Conservation (phyloP, 768 basidiomycete species). For the Atractiella rhizophila region DNA sequence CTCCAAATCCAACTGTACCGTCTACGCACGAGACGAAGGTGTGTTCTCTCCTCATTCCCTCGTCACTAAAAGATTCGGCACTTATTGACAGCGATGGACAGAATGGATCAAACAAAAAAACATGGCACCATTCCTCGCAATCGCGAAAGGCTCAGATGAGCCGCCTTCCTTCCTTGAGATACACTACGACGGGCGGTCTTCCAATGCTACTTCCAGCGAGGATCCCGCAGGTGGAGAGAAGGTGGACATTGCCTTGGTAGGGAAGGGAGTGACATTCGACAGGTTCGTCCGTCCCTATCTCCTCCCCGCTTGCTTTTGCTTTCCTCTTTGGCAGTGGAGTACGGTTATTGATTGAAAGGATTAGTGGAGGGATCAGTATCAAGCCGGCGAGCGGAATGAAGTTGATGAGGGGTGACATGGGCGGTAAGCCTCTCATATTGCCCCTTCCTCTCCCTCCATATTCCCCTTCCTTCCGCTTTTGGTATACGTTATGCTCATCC, state of each 20-base stretch:
- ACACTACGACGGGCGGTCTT: constrained; percentile 51
- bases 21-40: constrained; percentile 48
- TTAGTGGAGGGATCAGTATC: constrained; percentile 40
- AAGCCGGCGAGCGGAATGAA: constrained; percentile 39
- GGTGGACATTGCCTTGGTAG: constrained; percentile 26
- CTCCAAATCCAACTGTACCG: constrained; percentile 38
- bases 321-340: too few relatives aligned
- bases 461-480: too few relatives aligned
- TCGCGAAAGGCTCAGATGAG: constrained; percentile 53
- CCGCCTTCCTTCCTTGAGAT: constrained; percentile 72
- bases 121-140: constrained; percentile 75
- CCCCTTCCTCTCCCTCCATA: too few relatives aligned
- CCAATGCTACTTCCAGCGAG: constrained; percentile 25
- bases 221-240: background rate
- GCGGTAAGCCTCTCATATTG: constrained; percentile 25
- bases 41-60: background rate
- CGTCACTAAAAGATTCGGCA: background rate
- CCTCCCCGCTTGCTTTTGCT: constrained; percentile 22
- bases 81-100: constrained; percentile 17
- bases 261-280: constrained; percentile 73
- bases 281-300: too few relatives aligned
- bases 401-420: constrained; percentile 53
- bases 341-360: background rate
- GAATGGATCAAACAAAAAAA: constrained; percentile 61
- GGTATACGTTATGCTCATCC: too few relatives aligned